Base-by-base conservation (phyloP, 2,329 filamentous ascomycete species). In the Hypoxylon rubiginosum region DNA sequence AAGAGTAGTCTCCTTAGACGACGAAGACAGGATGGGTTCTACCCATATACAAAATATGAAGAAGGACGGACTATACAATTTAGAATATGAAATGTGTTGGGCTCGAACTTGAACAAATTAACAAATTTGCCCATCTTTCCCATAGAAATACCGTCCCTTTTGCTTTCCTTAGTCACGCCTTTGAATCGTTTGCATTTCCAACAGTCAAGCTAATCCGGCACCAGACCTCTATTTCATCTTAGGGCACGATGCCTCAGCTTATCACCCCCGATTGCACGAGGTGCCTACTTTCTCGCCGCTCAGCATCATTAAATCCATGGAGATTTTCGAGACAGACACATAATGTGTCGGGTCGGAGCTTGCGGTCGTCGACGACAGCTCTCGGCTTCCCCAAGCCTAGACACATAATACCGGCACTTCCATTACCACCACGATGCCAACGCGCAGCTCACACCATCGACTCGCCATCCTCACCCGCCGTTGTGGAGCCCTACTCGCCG, bases 401-500 rank as follows among this genome's bases (percentile, higher is more conserved):
- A 19, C 63, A 70, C 32, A 61, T 71, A 50, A 67, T 65, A 36
- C 62, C 64, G 62, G 48, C 43, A 46, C n/a, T 41, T 28, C 51
- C 56, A 21, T 45, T 54, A 36, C 32, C 46, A n/a, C n/a, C n/a
- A n/a, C n/a, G n/a, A n/a, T n/a, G 36, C 34, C 64, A 49, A 11
- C 66, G 61, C n/a, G 57, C 57, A 58, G 60, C 73, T 39, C 73
- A 75, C 59, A 74, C 71, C 43, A 66, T 74, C 52, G 70, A 73
- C 46, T 59, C 69, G 26, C 54, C 72, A 46, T 65, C 67, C 19
- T 73, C 61, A 41, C 58, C 69, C 45, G 52, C 50, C 49, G 72
- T 58, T 30, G 62, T 70, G 19, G 72, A 77, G 30, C 70, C 75
- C n/a, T 95, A 95, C 76, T 77, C 79, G n/a, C 85, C 90, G n/a